Conservation (phyloP, 768 basidiomycete species). For the Leccinum variicolor region DNA sequence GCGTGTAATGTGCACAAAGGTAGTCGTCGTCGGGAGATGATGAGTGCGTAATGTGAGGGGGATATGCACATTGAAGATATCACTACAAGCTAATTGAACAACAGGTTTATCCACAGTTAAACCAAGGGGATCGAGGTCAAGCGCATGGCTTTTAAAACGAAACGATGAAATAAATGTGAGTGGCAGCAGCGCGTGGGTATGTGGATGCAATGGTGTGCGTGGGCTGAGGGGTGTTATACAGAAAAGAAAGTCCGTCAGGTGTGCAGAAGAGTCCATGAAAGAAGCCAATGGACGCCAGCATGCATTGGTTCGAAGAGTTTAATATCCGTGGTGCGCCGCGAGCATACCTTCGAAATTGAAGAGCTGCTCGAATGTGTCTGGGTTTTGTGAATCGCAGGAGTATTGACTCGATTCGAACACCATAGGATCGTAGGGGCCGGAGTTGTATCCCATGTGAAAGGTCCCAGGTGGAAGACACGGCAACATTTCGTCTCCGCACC, state of each 20-base stretch:
- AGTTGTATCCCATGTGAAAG: conserved; percentile 21
- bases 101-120: conserved; percentile 34
- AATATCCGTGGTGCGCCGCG: conserved; percentile 29
- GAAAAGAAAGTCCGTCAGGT: conserved; percentile 26
- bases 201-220: conserved; percentile 22
- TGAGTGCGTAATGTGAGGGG: conserved; percentile 21
- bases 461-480: conserved; percentile 6
- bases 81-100: conserved; percentile 37
- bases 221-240: conserved; percentile 28
- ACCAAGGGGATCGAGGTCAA: conserved; percentile 21
- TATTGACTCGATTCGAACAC: conserved; percentile 32
- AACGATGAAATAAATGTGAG: conserved; percentile 13
- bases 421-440: conserved; percentile 25
- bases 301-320: conserved; percentile 30
- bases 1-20: conserved; percentile 4
- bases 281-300: conserved; percentile 35
- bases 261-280: conserved; percentile 23
- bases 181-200: conserved; percentile 31
- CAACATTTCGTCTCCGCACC: conserved; percentile 34
- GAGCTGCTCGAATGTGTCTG: conserved; percentile 35
- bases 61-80: conserved; percentile 30
- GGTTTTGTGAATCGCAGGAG: conserved; percentile 26
- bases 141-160: conserved; percentile 16
- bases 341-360: conserved; percentile 38
- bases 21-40: conserved; percentile 9